Percentiles rank a stretch among this genome's conserved stretches.
These are phyloP conservation scores for Phytophthora macrochlamydospora DNA, from an alignment of 352 stramenopile species.

Conservation along the genomic window DNA sequence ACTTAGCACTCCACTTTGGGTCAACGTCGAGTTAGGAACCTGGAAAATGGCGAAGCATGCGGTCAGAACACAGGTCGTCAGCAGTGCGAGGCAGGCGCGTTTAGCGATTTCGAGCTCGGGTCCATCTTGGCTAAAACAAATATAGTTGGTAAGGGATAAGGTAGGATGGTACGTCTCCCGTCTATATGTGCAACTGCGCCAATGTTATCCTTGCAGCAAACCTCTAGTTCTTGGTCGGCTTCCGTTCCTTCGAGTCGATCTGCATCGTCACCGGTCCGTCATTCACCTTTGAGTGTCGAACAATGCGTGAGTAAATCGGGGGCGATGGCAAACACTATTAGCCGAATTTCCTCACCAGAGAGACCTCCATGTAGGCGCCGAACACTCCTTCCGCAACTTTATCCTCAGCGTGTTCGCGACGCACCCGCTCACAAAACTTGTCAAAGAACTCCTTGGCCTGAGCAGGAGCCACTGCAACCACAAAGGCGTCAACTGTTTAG, in stretches of 20 bases:
- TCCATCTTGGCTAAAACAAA: background rate
- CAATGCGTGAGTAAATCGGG: background rate
- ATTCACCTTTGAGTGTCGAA: constrained; percentile 53
- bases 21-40: constrained; percentile 2
- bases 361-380: constrained; percentile 87
- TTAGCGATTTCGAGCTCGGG: background rate
- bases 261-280: constrained; percentile 85
- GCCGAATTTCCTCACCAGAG: constrained; percentile 48
- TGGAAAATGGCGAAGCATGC: background rate
- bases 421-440: constrained; percentile 71
- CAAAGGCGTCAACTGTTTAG: background rate
- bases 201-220: background rate
- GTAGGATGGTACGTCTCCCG: background rate
- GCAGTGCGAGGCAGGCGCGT: background rate
- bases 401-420: constrained; percentile 53
- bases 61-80: background rate
- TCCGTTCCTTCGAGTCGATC: constrained; percentile 84
- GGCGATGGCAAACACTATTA: background rate
- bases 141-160: background rate
- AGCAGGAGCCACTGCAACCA: constrained; percentile 58
- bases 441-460: constrained; percentile 81
- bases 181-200: constrained; percentile 25
- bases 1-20: background rate
- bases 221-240: constrained; percentile 49
- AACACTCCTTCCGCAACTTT: constrained; percentile 85